Percentiles rank a stretch among this genome's conserved stretches.
Conservation (phyloP, 306 rosid genomes). For the Cucurbita moschata region DNA sequence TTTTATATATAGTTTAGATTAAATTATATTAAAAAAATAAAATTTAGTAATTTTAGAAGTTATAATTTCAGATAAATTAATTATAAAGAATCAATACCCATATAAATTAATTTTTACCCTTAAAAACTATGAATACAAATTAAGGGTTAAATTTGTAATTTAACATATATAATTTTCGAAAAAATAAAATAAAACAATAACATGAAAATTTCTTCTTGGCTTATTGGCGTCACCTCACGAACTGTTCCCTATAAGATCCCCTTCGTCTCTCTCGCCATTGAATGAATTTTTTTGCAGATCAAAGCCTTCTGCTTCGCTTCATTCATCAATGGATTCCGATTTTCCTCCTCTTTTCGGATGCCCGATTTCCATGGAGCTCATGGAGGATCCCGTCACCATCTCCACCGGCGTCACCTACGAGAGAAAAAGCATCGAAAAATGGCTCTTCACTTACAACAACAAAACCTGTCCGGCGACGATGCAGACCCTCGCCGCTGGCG, state of each 20-base stretch:
- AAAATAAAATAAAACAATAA: not conserved
- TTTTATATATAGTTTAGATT: not conserved
- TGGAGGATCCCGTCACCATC: constrained; percentile 38
- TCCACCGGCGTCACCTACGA: constrained; percentile 42
- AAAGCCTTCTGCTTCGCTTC: not conserved
- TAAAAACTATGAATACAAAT: no score
- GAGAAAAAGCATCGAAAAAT: constrained; percentile 31
- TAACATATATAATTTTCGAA: not conserved
- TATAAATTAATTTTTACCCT: no score
- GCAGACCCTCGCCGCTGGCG: constrained; percentile 12
- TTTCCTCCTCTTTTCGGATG: constrained; percentile 29
- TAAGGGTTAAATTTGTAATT: no score
- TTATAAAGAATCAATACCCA: no score
- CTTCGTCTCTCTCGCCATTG: not conserved
- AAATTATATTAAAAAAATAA: no score
- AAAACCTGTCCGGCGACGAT: constrained; percentile 43
- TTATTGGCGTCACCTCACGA: not conserved
- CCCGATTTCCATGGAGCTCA: constrained; percentile 41
- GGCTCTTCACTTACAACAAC: constrained; percentile 42
- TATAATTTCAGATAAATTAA: no score
- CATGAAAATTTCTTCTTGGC: not conserved
- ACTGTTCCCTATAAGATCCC: not conserved
- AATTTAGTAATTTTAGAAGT: no score
- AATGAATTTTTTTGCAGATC: not conserved
- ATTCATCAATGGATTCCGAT: constrained; percentile 16